Evolutionary conservation across 352 stramenopile genomes (phyloP), one percentile per base, ranked within the genome.

Genomic region (Phytopythium boreale): DNA sequence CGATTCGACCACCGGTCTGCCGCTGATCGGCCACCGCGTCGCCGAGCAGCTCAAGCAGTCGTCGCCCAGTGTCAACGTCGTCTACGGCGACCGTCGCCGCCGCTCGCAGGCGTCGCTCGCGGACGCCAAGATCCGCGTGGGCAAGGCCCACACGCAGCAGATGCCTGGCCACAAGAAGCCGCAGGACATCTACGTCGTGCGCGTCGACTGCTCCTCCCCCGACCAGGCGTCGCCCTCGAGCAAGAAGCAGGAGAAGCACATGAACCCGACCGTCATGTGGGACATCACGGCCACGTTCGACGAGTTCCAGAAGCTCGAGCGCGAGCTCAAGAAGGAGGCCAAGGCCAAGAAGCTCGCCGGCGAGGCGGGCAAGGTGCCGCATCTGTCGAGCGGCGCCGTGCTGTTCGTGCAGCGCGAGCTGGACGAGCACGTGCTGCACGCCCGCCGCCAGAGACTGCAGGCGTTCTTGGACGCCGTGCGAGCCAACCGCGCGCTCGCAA

Each of bases 201-300:
- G 86, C 26, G 78, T 94, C 26, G 86, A 94, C 70, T 92, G 84
- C 58, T 68, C 74, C 9, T 47, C 64, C 7, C 67, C 71, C 20
- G 77, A 61, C 26, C 53, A 60, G 19, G 56, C 31, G 1, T 60
- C 36, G 55, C 36, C 55, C 10, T 49, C 55, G 17, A 11, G 31
- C 34, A 43, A 26, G 5, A 62, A 67, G 24, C 56, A 66, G 27
- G 79, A 94, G 62, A 92, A 94, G 66, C 84, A 92, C 74, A 89
- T 93, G 81, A 93, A 93, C 56, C 85, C 82, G 9, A 79, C 87
- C 8, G 74, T 93, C 39, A 93, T 94, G 86, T 94, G 86, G 86
- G 86, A 94, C 51, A 44, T 94, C 20, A 92, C 84, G 15, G 82
- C 84, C 44, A 85, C 84, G 1, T 93, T 92, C 67, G 69, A 77